Base-by-base conservation (phyloP, 2,329 filamentous ascomycete species). In the Daldinia sp. region DNA sequence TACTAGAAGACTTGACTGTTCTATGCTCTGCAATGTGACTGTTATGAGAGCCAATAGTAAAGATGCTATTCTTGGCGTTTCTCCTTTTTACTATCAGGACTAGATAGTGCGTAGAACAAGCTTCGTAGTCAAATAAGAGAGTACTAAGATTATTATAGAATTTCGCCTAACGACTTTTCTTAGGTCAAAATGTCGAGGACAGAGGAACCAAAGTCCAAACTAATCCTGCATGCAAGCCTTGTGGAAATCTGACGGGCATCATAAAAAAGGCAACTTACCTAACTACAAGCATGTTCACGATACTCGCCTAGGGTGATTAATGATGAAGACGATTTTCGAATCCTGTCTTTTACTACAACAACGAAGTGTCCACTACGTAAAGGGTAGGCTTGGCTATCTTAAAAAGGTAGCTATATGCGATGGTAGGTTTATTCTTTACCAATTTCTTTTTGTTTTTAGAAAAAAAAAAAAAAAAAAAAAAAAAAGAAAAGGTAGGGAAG, bases 1-100 rank as follows among this genome's bases (percentile, higher is more conserved):
- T 48, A 41, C 62, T 50, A 23, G 37, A 62, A n/a, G 61, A 64
- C 61, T 42, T 33, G 41, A 13, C 60, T 39, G 42, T 57, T 51
- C 28, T 55, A 39, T 41, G 42, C 33, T 42, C 26, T 58, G 55
- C 20, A 50, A 61, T 50, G 41, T 41, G 18, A 42, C 41, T 18
- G 30, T 35, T 53, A 41, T n/a, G 37, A 35, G 33, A 48, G 35
- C 50, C 37, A 65, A 61, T 63, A 18, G 18, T 41, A 18, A 54
- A 53, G 26, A 39, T 18, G 7, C 33, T 9, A 20, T 33, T 41
- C 39, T 64, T 46, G 60, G 58, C 50, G 42, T 23, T 33, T 26
- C 18, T 12, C 53, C 58, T 35, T 54, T 26, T 37, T 48, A 44
- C n/a, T 58, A 39, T 59, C 53, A 26, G 30, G 15, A 61, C 13